These are phyloP conservation scores for Tylopilus sp. DNA, from an alignment of 1,284 basidiomycete species.

Conservation along the genomic window DNA sequence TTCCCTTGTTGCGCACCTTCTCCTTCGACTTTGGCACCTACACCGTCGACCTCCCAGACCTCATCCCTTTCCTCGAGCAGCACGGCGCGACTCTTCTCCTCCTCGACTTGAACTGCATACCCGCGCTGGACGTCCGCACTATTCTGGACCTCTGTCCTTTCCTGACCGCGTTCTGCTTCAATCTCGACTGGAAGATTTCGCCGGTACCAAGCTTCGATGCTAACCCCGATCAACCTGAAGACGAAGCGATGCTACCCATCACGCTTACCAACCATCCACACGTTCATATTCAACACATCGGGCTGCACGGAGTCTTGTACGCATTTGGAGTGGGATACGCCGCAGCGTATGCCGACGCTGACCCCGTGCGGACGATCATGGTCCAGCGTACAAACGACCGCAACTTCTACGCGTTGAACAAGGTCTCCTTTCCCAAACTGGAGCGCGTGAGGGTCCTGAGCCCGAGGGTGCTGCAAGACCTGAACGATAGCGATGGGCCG, in stretches of 20 bases:
- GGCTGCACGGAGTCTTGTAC: slow-evolving; percentile 62
- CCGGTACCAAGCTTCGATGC: slow-evolving; percentile 31
- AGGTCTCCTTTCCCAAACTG: slow-evolving; percentile 52
- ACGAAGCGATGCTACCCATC: slow-evolving; percentile 31
- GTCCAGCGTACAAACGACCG: slow-evolving; percentile 58
- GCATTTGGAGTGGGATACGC: slow-evolving; percentile 63
- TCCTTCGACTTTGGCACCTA: slow-evolving; percentile 49
- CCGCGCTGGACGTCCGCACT: slow-evolving; percentile 48
- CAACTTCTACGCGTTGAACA: slow-evolving; percentile 56
- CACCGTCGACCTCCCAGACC: slow-evolving; percentile 53
- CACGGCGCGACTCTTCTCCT: slow-evolving; percentile 56
- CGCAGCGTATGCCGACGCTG: slow-evolving; percentile 37
- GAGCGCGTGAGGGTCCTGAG: slow-evolving; percentile 56
- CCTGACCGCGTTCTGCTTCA: slow-evolving; percentile 62
- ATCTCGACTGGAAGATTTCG: slow-evolving; percentile 60
- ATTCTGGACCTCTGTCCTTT: slow-evolving; percentile 61
- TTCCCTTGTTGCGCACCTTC: slow-evolving; percentile 55
- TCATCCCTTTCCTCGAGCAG: slow-evolving; percentile 50
- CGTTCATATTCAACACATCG: slow-evolving; percentile 53
- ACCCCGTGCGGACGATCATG: slow-evolving; percentile 45
- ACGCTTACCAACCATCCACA: slow-evolving; percentile 51
- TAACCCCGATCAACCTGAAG: slow-evolving; percentile 26
- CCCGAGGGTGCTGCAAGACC: slow-evolving; percentile 48
- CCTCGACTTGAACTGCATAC: slow-evolving; percentile 61
- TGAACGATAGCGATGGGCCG: slow-evolving; percentile 53